Conservation (phyloP, 73 alveolate genomes). For the Breviolum minutum region DNA sequence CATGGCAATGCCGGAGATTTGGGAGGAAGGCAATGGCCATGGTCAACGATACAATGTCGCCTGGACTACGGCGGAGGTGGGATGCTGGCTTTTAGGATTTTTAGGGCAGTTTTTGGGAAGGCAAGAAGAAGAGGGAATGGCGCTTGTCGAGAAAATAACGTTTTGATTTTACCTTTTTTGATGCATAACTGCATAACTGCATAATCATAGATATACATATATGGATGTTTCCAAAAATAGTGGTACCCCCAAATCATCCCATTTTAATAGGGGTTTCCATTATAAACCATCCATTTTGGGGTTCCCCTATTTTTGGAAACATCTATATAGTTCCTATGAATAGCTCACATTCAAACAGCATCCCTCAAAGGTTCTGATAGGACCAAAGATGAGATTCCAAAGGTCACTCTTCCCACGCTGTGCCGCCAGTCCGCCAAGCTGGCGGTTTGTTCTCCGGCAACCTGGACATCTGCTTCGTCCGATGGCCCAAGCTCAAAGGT, state of each 20-base stretch:
- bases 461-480: neutral
- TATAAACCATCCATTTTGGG: too few relatives aligned
- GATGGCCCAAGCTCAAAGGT: too few relatives aligned
- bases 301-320: too few relatives aligned
- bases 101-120: neutral
- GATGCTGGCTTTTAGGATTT: too few relatives aligned
- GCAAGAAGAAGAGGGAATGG: neutral
- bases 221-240: too few relatives aligned
- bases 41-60: constrained; percentile 53
- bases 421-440: too few relatives aligned
- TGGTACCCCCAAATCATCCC: too few relatives aligned
- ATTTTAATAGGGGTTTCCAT: too few relatives aligned
- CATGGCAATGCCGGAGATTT: constrained; percentile 3
- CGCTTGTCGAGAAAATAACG: too few relatives aligned
- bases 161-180: too few relatives aligned
- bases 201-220: neutral
- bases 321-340: neutral
- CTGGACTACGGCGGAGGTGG: neutral
- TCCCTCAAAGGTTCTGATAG: neutral
- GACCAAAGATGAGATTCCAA: neutral
- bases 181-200: neutral
- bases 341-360: neutral
- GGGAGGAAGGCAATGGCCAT: constrained; percentile 25
- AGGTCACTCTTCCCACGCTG: too few relatives aligned
- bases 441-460: neutral